Percentiles rank a stretch among this genome's conserved stretches.
These are phyloP conservation scores for Solanum chacoense DNA, from an alignment of 305 asterid genomes.

Conservation along the genomic window DNA sequence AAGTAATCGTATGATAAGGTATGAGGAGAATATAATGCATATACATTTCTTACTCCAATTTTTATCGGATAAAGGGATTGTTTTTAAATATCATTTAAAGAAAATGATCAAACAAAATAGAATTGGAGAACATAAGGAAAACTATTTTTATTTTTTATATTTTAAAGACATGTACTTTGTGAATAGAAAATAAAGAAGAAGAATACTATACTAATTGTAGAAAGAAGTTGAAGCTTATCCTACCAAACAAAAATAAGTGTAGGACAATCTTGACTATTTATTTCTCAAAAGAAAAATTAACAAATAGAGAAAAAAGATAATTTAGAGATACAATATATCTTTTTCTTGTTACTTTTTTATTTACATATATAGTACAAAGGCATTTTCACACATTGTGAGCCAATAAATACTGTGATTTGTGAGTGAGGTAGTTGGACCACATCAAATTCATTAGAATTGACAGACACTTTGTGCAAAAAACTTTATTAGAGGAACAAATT, in stretches of 20 bases:
- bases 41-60: not conserved
- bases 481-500: not conserved
- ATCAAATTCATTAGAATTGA: not conserved
- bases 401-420: not conserved
- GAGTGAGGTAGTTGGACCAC: not conserved
- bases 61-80: not conserved
- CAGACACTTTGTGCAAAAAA: not conserved
- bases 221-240: not conserved
- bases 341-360: not conserved
- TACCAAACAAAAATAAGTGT: not conserved
- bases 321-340: not conserved
- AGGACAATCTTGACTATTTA: not conserved
- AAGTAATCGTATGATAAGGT: rapidly evolving
- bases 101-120: not conserved
- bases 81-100: not conserved
- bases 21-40: not conserved
- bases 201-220: not conserved
- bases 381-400: not conserved
- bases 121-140: not conserved
- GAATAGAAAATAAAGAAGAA: not conserved
- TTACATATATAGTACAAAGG: not conserved
- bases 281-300: not conserved
- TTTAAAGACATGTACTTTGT: not conserved
- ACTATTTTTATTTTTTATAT: not conserved
- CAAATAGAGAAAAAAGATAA: not conserved